Evolutionary conservation across 108 stramenopile genomes (phyloP).

Genomic region (Hondaea fermentalgiana): DNA sequence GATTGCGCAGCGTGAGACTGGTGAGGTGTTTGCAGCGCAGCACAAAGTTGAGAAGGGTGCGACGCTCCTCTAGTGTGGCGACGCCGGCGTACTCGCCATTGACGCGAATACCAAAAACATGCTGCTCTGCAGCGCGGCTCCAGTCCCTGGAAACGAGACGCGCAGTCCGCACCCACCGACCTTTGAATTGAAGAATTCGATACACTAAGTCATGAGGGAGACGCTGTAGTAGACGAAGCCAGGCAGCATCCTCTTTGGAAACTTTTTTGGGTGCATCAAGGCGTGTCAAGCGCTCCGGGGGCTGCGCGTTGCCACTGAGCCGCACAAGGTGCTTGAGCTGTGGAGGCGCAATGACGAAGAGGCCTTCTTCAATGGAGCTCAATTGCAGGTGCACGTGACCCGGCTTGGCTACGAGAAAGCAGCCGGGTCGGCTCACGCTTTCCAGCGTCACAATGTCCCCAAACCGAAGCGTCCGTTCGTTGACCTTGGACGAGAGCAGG

Average conservation of each 20-base stretch:
- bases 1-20: not conserved
- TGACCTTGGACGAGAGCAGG: not conserved
- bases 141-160: not conserved
- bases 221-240: not conserved
- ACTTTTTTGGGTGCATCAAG: not conserved
- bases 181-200: not conserved
- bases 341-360: not conserved
- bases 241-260: not conserved
- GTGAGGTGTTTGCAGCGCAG: not conserved
- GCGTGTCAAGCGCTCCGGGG: not conserved
- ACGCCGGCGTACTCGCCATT: slow-evolving; percentile 1
- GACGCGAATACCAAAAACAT: not conserved
- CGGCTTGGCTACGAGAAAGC: not conserved
- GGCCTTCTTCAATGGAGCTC: not conserved
- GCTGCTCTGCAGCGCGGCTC: not conserved
- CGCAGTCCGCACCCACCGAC: not conserved
- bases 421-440: not conserved
- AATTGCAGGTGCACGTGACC: not conserved
- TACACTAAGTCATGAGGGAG: not conserved
- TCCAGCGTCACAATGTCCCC: not conserved
- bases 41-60: not conserved
- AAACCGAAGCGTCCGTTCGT: not conserved
- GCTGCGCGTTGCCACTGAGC: not conserved
- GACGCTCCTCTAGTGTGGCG: not conserved
- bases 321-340: not conserved